Conservation (phyloP, 2,329 filamentous ascomycete genomes). For the Aspergillus terreus region DNA sequence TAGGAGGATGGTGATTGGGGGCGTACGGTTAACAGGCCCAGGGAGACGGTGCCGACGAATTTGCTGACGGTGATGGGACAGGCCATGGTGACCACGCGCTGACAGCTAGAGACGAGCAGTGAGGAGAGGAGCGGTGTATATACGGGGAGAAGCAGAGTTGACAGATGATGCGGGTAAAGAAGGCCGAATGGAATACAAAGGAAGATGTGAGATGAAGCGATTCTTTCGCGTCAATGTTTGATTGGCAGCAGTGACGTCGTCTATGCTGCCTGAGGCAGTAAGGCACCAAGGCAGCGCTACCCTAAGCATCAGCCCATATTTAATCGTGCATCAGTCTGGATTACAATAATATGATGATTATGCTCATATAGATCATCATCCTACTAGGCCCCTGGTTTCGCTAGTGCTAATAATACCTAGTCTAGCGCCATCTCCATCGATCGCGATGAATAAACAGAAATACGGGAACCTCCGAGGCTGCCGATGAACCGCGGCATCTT, state of each 20-base stretch:
- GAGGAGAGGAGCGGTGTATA: neutral
- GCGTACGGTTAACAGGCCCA: constrained; percentile 84
- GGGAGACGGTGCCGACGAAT: constrained; percentile 85
- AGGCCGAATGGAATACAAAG: neutral
- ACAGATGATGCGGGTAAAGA: neutral
- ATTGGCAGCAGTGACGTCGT: neutral
- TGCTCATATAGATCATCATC: neutral
- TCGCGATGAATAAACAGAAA: neutral
- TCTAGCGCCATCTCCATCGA: no score
- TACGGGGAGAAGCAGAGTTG: neutral
- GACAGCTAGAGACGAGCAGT: neutral
- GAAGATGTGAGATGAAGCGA: neutral
- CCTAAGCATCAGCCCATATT: neutral
- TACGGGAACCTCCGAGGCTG: neutral
- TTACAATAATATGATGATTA: neutral
- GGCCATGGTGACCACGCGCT: constrained; percentile 51
- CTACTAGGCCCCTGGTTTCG: no score
- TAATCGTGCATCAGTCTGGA: neutral
- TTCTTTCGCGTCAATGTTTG: neutral
- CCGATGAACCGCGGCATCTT: neutral
- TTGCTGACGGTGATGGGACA: constrained; percentile 75
- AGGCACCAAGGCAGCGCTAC: neutral
- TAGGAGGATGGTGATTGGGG: neutral
- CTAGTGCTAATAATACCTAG: no score
- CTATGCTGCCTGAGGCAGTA: neutral